Evolutionary conservation across 1,284 basidiomycete species (phyloP).

Genomic region (Marasmius sp.): DNA sequence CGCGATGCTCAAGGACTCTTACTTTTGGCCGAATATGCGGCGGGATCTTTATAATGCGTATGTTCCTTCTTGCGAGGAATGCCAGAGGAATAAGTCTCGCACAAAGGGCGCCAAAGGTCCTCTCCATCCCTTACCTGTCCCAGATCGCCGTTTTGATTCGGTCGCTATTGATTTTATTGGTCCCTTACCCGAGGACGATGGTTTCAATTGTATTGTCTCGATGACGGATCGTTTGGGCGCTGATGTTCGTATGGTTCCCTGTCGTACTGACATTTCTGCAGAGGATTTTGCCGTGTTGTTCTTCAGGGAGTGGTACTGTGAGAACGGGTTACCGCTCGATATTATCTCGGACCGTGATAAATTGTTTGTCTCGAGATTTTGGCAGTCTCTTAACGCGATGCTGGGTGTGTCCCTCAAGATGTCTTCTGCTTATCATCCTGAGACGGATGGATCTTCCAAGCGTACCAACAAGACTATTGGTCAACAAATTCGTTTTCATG

Average conservation of each 20-base stretch:
- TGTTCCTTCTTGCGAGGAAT: conserved; percentile 32
- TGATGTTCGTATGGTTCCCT: conserved; percentile 33
- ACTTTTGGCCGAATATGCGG: conserved; percentile 38
- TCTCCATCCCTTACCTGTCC: conserved; percentile 31
- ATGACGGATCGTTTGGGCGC: conserved; percentile 39
- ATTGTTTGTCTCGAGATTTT: conserved; percentile 24
- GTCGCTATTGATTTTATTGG: conserved; percentile 35
- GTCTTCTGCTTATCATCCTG: conserved; percentile 22
- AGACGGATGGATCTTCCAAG: conserved; percentile 29
- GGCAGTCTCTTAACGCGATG: conserved; percentile 6
- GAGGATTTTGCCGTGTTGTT: conserved; percentile 16
- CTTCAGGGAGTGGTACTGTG: conserved; percentile 28
- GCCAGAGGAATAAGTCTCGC: conserved; percentile 24
- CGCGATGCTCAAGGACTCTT: conserved; percentile 17
- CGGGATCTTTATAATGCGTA: conserved; percentile 27
- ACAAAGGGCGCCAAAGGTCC: conserved; percentile 19
- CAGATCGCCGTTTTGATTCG: conserved; percentile 20
- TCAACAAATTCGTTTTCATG: conserved; percentile 31
- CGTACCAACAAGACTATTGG: conserved; percentile 32
- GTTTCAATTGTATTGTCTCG: conserved; percentile 34
- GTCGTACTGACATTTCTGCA: conserved; percentile 11
- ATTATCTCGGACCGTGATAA: conserved; percentile 29
- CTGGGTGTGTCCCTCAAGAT: conserved; percentile 8
- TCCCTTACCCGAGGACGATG: conserved; percentile 26
- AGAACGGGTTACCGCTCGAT: conserved; percentile 27